Conservation (phyloP, 805 yeast species). For the Saccharomycopsis capsularis region DNA sequence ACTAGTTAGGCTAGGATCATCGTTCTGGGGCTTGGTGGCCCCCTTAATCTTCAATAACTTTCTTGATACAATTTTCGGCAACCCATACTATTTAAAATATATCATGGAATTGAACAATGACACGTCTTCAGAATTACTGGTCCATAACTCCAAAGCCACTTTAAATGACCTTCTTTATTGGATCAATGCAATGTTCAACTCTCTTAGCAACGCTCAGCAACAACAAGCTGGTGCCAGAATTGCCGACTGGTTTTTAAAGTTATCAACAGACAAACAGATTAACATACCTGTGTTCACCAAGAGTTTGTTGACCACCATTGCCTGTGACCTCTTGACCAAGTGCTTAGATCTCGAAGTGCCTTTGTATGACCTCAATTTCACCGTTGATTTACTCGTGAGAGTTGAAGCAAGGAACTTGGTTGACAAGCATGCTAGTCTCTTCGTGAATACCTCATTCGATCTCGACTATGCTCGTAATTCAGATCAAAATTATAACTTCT, state of each 20-base stretch:
- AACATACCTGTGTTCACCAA: constrained; percentile 5
- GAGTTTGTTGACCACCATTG: constrained; percentile 9
- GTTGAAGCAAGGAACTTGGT: constrained; percentile 44
- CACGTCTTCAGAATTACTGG: no score
- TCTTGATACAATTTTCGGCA: constrained; percentile 53
- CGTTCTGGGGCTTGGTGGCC: constrained; percentile 49
- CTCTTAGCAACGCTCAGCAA: constrained; percentile 42
- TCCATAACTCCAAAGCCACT: no score
- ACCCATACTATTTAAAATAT: constrained; percentile 39
- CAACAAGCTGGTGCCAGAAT: constrained; percentile 48
- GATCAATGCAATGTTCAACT: constrained; percentile 40
- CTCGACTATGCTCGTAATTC: background rate
- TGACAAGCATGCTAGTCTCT: constrained; percentile 35
- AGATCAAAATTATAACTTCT: constrained; percentile 5
- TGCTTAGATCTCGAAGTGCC: constrained; percentile 19
- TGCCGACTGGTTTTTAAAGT: constrained; percentile 40
- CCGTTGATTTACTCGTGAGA: constrained; percentile 34
- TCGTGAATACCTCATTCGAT: constrained; percentile 21
- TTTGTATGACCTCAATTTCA: constrained; percentile 26
- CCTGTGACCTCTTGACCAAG: constrained; percentile 17
- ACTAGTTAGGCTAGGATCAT: constrained; percentile 34
- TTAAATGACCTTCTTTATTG: constrained; percentile 46
- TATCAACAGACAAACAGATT: constrained; percentile 11
- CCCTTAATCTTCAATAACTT: constrained; percentile 51
- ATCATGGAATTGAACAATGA: constrained; percentile 29